Evolutionary conservation across 2,329 filamentous ascomycete genomes (phyloP).

Genomic region (Venturia effusa): DNA sequence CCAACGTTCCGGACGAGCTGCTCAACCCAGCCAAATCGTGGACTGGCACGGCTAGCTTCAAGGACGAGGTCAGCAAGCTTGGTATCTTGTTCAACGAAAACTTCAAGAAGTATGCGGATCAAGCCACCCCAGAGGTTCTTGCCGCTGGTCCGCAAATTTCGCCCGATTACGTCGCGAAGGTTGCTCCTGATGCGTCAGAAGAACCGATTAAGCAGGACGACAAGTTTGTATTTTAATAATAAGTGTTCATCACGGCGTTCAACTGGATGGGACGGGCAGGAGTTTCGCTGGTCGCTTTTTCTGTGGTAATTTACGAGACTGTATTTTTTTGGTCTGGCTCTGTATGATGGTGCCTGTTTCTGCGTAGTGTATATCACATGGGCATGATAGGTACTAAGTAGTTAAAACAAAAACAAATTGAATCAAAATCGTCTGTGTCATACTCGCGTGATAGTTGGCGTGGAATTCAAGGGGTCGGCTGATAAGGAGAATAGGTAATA

Average conservation of each 20-base stretch:
- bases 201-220: background rate
- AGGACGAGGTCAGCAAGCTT: conserved; percentile 80
- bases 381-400: background rate
- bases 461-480: no score
- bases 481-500: no score
- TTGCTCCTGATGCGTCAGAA: background rate
- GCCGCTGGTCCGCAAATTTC: conserved; percentile 29
- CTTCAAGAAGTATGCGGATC: conserved; percentile 87
- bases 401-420: background rate
- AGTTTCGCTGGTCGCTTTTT: conserved; percentile 5
- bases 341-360: background rate
- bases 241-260: background rate
- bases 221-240: background rate
- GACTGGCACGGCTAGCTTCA: conserved; percentile 76
- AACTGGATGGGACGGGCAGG: background rate
- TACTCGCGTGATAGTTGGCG: no score
- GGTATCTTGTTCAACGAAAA: conserved; percentile 87
- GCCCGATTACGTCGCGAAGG: background rate
- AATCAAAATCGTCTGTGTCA: no score
- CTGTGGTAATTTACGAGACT: background rate
- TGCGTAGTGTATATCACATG: background rate
- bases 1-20: conserved; percentile 78
- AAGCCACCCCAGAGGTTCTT: conserved; percentile 46
- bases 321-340: background rate
- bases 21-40: conserved; percentile 92